Conservation (phyloP, 345 rosid species). For the Bruguiera gymnorhiza region DNA sequence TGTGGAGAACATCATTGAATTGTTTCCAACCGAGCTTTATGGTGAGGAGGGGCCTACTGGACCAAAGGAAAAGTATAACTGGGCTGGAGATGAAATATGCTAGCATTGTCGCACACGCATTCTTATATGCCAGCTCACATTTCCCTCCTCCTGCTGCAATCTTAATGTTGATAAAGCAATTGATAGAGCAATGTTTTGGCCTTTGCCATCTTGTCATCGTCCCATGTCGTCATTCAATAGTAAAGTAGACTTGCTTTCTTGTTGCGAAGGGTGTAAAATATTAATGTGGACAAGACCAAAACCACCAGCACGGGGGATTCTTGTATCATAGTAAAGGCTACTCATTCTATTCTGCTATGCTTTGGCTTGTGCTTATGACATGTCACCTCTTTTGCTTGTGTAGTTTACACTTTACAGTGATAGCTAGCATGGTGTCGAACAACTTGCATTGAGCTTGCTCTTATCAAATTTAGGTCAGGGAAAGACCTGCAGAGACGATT, state of each 20-base stretch:
- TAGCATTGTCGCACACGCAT: conserved; percentile 4
- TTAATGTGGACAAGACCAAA: too few relatives aligned
- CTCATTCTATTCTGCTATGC: background rate
- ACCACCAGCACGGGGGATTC: too few relatives aligned
- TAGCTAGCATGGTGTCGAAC: background rate
- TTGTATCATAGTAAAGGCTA: background rate
- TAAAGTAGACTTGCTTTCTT: background rate
- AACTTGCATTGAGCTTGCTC: too few relatives aligned
- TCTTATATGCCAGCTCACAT: background rate
- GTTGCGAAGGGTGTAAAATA: background rate
- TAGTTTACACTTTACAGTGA: background rate
- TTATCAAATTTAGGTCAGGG: too few relatives aligned
- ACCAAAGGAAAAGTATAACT: conserved; percentile 86
- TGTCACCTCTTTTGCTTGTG: background rate
- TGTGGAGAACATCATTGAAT: conserved; percentile 63
- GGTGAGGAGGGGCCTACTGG: conserved; percentile 99
- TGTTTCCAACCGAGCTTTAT: conserved; percentile 82
- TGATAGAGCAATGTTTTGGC: background rate
- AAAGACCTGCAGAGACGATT: too few relatives aligned
- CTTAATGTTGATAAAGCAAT: too few relatives aligned
- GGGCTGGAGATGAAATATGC: conserved; percentile 80
- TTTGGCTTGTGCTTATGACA: background rate
- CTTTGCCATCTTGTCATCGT: background rate
- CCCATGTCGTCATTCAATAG: too few relatives aligned
- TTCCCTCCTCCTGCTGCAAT: too few relatives aligned